Evolutionary conservation across 148 eudicot genomes (phyloP).

Genomic region (Chenopodium album): DNA sequence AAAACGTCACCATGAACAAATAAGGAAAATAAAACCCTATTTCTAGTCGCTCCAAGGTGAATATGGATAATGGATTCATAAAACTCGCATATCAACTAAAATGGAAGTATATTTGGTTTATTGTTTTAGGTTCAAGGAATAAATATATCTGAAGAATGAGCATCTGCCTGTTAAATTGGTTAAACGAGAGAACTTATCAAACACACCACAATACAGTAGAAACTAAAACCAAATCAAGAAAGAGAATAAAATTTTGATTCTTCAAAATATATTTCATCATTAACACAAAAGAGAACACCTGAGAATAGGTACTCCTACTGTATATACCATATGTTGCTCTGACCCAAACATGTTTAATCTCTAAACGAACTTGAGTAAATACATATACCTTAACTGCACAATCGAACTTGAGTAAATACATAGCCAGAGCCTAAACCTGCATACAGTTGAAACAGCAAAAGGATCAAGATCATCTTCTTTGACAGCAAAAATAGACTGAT

Average conservation of each 20-base stretch:
- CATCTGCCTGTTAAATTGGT: neutral
- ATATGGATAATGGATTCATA: neutral
- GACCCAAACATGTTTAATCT: constrained; percentile 23
- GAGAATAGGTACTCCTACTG: constrained; percentile 31
- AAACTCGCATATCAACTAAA: neutral
- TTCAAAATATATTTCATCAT: constrained; percentile 22
- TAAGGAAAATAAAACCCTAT: no score
- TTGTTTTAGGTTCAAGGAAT: neutral
- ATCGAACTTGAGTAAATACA: constrained; percentile 28
- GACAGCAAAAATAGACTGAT: neutral
- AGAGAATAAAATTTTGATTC: constrained; percentile 7
- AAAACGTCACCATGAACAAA: no score
- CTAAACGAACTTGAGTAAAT: constrained; percentile 31
- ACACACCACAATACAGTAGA: constrained; percentile 16
- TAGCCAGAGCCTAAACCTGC: constrained; percentile 32
- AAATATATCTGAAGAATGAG: neutral
- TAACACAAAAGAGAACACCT: constrained; percentile 25
- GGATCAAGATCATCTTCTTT: constrained; percentile 14
- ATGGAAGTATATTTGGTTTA: neutral
- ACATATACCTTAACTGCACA: constrained; percentile 32
- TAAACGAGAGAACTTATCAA: neutral
- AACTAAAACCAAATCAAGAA: constrained; percentile 2
- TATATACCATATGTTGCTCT: constrained; percentile 31
- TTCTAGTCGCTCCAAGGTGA: neutral
- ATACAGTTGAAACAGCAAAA: neutral